Base-by-base conservation (phyloP, 371 early-diverging fungal genomes). In the Gilbertella persicaria region DNA sequence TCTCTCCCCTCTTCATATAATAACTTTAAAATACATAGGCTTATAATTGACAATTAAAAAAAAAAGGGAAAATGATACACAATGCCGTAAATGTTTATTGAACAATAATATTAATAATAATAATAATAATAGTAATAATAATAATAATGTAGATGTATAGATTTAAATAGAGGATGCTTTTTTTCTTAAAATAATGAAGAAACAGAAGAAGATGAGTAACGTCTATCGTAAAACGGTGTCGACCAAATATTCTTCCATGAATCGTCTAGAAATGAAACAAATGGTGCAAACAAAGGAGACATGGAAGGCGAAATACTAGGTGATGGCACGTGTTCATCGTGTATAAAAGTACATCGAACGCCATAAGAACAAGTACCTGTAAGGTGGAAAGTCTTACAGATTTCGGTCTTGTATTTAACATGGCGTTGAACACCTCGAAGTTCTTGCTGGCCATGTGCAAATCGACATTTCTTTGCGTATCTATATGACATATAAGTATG, bases 311-410 rank as follows among this genome's bases (percentile, higher is more conserved):
- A 10, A 41, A 10, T 21, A 14, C 38, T 16, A 21, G 16, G 23
- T 28, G 28, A 9, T 28, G 28, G 28, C 28, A 28, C 9, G 9
- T 37, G 41, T 38, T 76, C 78, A 49, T 71, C 73, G 66, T 99
- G 99, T 14, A 95, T 89, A 80, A 97, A 99, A 48, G 96, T 95
- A 74, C 99, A 99, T 53, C 94, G 93, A 25, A 85, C 85, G 14
- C 94, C 96, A 69, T 97, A 99, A 5, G 88, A 88, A 73, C 99
- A 99, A 23, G 80, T 78, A 16, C 97, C 98, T 9, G 89, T 89
- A 53, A 86, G 85, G 73, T 92, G 91, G 76, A 87, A 97, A 9
- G 91, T 91, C 45, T 90, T 85, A 63, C 96, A 95, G 13, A 91
- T 81, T 58, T 90, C 89, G 12, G 96, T 89, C 73, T 97, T 98